Percentiles rank a stretch among this genome's conserved stretches.
Conservation (phyloP, 192 early-diverging fungal genomes). For the Funneliformis geosporum region DNA sequence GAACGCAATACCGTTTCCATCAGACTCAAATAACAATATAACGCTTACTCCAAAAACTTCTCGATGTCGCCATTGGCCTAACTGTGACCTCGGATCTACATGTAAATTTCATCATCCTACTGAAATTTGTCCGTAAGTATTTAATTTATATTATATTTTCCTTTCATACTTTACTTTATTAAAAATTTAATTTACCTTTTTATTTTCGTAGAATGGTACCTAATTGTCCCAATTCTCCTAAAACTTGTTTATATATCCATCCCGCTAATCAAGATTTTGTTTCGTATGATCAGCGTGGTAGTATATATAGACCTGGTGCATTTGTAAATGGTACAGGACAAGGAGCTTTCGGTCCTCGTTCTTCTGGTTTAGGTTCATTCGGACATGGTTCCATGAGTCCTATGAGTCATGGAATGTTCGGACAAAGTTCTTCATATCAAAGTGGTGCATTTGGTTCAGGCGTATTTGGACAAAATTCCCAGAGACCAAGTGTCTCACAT, state of each 20-base stretch:
- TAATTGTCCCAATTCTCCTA: slow-evolving; percentile 42
- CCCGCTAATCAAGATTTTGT: slow-evolving; percentile 32
- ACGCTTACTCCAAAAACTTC: slow-evolving; percentile 25
- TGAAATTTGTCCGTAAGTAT: slow-evolving; percentile 36
- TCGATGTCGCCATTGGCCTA: slow-evolving; percentile 47
- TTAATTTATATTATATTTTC: neutral
- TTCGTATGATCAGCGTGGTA: neutral
- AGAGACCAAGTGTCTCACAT: neutral
- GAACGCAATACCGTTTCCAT: neutral
- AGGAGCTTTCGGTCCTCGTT: neutral
- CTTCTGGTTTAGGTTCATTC: slow-evolving; percentile 3
- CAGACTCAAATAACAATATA: slow-evolving; percentile 6
- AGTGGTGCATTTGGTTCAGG: neutral
- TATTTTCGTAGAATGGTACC: slow-evolving; percentile 33
- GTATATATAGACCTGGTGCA: neutral
- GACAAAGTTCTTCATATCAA: neutral
- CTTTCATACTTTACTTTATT: neutral
- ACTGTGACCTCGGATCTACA: slow-evolving; percentile 37
- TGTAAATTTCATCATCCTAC: slow-evolving; percentile 48
- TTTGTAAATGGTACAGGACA: slow-evolving; percentile 13
- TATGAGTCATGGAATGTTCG: slow-evolving; percentile 4
- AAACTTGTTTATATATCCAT: slow-evolving; percentile 44
- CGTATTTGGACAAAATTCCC: neutral
- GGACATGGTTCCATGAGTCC: slow-evolving; percentile 5
- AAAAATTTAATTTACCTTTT: neutral